Percentiles rank a stretch among this genome's conserved stretches.
Evolutionary conservation across 345 rosid genomes (phyloP).

Genomic region (Cardamine chenopodiifolia): DNA sequence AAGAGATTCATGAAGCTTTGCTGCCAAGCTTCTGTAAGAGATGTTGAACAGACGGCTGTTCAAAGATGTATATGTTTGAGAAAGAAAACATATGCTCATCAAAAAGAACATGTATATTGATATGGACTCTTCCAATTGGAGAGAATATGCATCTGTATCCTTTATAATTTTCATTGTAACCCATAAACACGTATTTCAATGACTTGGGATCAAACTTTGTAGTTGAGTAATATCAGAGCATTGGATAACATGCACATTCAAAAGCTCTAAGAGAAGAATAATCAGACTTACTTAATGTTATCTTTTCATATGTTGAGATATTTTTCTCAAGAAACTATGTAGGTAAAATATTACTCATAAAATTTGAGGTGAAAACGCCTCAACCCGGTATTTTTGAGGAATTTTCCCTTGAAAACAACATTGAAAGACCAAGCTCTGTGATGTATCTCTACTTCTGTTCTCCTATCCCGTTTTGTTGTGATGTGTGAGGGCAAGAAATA

Average conservation of each 20-base stretch:
- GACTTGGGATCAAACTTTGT: background rate
- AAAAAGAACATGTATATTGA: too few relatives aligned
- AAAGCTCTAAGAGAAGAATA: fast-evolving
- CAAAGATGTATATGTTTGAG: too few relatives aligned
- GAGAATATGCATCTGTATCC: too few relatives aligned
- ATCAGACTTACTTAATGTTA: fast-evolving
- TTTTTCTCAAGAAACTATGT: background rate
- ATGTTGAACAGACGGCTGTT: too few relatives aligned
- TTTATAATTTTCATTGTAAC: too few relatives aligned
- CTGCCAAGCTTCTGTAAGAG: too few relatives aligned
- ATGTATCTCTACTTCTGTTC: background rate
- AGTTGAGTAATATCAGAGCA: background rate
- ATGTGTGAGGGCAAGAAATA: too few relatives aligned
- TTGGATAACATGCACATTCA: background rate
- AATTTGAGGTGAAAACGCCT: background rate
- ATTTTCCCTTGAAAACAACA: background rate
- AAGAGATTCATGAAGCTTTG: too few relatives aligned
- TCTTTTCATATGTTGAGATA: background rate
- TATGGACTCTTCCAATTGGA: too few relatives aligned
- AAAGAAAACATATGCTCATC: too few relatives aligned
- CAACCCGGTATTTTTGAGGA: background rate
- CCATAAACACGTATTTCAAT: too few relatives aligned
- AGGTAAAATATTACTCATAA: background rate
- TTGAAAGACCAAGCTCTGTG: background rate
- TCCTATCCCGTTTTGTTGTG: too few relatives aligned